These are phyloP conservation scores for Bruguiera parviflora DNA, from an alignment of 345 rosid species.

Conservation along the genomic window DNA sequence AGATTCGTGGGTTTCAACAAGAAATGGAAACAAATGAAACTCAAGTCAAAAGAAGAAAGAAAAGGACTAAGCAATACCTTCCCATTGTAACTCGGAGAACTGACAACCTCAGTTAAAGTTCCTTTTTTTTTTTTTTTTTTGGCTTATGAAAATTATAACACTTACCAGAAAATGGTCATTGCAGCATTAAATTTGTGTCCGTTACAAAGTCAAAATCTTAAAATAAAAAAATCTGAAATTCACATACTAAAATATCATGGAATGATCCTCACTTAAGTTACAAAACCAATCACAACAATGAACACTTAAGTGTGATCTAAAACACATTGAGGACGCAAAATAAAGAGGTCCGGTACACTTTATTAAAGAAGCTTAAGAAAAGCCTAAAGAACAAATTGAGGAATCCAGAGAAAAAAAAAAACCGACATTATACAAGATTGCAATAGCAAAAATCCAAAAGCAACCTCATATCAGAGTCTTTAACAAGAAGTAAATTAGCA, in stretches of 20 bases:
- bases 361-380: not conserved
- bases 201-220: not conserved
- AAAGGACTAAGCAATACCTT: too few relatives aligned
- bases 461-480: slow-evolving; percentile 5
- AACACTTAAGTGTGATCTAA: not conserved
- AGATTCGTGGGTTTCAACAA: not conserved
- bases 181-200: slow-evolving; percentile 3
- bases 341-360: slow-evolving; percentile 6
- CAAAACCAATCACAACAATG: slow-evolving; percentile 5
- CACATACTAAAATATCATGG: not conserved
- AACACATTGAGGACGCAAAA: not conserved
- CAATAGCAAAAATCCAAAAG: slow-evolving; percentile 17
- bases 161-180: slow-evolving; percentile 12
- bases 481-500: slow-evolving; percentile 6
- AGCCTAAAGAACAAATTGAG: slow-evolving; percentile 4
- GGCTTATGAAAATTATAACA: not conserved
- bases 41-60: too few relatives aligned
- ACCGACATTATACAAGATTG: slow-evolving; percentile 21
- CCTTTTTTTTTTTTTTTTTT: not conserved
- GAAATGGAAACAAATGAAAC: too few relatives aligned
- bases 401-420: slow-evolving; percentile 19
- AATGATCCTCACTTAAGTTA: not conserved
- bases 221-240: slow-evolving; percentile 1
- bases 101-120: not conserved
- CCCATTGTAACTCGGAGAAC: too few relatives aligned